Evolutionary conservation across 495 filamentous ascomycete genomes (phyloP).

Genomic region (Aspergillus haitiensis): DNA sequence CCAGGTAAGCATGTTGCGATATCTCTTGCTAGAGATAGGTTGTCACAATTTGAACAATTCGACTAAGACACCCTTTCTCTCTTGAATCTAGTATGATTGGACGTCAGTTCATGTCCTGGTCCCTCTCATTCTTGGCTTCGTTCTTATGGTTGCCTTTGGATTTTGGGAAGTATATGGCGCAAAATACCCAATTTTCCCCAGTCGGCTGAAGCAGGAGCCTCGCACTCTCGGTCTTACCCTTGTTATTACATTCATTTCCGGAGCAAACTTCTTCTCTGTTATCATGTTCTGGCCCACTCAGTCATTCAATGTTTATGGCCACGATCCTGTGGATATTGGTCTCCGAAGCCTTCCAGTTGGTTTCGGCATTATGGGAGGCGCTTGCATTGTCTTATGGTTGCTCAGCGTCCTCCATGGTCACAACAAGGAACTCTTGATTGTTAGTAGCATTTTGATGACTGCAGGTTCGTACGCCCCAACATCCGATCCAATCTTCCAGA

Average conservation of each 20-base stretch:
- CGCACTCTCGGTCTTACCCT: constrained; percentile 63
- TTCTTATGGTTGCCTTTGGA: constrained; percentile 54
- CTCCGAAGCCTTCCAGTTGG: constrained; percentile 66
- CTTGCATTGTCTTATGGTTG: constrained; percentile 60
- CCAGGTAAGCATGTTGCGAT: constrained; percentile 41
- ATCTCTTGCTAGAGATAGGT: background rate
- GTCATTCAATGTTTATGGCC: constrained; percentile 72
- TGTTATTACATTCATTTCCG: constrained; percentile 71
- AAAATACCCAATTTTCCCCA: constrained; percentile 66
- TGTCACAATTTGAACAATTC: too few relatives aligned
- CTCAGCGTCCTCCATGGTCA: constrained; percentile 61
- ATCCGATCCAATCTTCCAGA: background rate
- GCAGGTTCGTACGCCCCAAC: constrained; percentile 44
- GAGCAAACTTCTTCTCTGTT: constrained; percentile 74
- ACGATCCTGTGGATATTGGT: constrained; percentile 66
- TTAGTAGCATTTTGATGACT: constrained; percentile 66
- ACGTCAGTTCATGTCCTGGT: constrained; percentile 57
- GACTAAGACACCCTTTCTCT: background rate
- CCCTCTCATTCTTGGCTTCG: constrained; percentile 56
- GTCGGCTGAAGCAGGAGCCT: constrained; percentile 60
- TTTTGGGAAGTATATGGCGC: constrained; percentile 63
- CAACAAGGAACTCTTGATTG: constrained; percentile 63
- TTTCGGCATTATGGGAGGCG: constrained; percentile 62
- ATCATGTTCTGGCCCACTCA: constrained; percentile 74
- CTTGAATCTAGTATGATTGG: constrained; percentile 54